phyloP scores from a whole-genome alignment of 176 grass and related monocot species.

The Puccinellia tenuiflora region DNA sequence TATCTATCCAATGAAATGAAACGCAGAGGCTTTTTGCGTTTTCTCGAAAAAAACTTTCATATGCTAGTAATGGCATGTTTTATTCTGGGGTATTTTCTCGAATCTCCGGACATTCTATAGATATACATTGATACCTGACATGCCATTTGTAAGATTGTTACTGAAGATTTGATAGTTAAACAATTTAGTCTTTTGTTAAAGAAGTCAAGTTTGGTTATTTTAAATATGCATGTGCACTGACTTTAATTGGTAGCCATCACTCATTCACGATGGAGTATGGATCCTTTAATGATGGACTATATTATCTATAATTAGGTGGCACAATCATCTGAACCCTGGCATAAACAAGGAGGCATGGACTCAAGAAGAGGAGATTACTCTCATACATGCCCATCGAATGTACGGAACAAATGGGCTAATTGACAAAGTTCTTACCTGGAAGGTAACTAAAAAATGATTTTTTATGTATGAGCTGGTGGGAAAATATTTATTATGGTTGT shows the following conservation, averaged over 20 bases:
- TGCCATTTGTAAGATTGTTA: neutral
- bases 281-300: constrained; percentile 18
- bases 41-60: too few species aligned
- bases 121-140: neutral
- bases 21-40: too few species aligned
- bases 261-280: neutral
- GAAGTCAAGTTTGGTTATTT: neutral
- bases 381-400: constrained; percentile 71
- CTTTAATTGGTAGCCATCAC: constrained; percentile 11
- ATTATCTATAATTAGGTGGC: constrained; percentile 64
- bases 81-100: neutral
- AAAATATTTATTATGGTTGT: constrained; percentile 12
- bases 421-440: constrained; percentile 86
- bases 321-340: constrained; percentile 94
- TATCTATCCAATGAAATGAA: too few species aligned
- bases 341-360: constrained; percentile 94
- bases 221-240: neutral
- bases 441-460: constrained; percentile 35
- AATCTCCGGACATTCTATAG: neutral
- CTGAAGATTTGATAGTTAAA: neutral
- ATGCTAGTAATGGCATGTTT: neutral
- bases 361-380: constrained; percentile 80
- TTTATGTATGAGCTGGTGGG: neutral
- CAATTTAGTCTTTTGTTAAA: neutral
- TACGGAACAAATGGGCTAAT: constrained; percentile 96